phyloP scores from a whole-genome alignment of 148 eudicot genomes.

The Silene latifolia region DNA sequence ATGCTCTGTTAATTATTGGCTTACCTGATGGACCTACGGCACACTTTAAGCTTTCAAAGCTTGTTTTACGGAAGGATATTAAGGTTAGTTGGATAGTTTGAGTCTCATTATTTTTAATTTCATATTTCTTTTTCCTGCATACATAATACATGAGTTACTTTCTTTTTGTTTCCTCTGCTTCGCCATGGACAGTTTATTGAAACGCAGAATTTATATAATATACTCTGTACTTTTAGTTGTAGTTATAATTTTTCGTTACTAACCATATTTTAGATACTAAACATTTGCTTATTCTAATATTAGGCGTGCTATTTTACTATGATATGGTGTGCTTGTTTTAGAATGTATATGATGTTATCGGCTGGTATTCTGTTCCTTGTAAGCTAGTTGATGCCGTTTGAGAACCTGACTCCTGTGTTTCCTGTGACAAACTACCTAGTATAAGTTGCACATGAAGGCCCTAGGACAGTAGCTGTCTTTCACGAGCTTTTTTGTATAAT shows the following conservation, averaged over 20 bases:
- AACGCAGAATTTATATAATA: too few species aligned
- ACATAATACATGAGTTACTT: not conserved
- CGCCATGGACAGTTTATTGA: too few species aligned
- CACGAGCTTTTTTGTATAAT: not conserved
- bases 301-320: too few species aligned
- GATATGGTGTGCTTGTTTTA: too few species aligned
- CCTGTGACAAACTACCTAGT: not conserved
- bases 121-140: not conserved
- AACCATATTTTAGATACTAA: too few species aligned
- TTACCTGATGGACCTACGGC: conserved; percentile 98
- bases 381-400: not conserved
- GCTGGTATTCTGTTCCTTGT: not conserved
- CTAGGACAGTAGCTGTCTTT: not conserved
- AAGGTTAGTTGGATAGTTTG: conserved; percentile 44
- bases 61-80: conserved; percentile 81
- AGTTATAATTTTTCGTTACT: too few species aligned
- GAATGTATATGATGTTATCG: not conserved
- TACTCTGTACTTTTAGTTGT: too few species aligned
- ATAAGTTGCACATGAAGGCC: too few species aligned
- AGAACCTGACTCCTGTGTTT: not conserved
- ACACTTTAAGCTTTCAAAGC: conserved; percentile 86
- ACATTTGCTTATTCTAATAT: too few species aligned
- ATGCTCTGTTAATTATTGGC: conserved; percentile 75
- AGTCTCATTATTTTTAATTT: not conserved
- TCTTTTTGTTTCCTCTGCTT: too few species aligned